Conservation (phyloP, 192 early-diverging fungal genomes). For the Backusella mclennaniae region DNA sequence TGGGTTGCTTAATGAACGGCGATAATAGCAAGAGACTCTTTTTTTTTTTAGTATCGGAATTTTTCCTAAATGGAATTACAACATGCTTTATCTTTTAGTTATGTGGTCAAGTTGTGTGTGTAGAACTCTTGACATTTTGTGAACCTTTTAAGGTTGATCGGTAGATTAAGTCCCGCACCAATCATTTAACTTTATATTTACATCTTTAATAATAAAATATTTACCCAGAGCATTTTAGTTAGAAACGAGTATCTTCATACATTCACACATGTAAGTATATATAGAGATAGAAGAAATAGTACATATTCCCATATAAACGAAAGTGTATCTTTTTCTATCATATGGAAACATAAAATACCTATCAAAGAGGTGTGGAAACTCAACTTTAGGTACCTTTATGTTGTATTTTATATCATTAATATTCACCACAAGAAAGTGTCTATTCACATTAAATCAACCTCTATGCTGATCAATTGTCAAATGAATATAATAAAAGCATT, state of each 20-base stretch:
- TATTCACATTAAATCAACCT: background rate
- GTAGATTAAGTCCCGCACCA: background rate
- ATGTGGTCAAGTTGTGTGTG: background rate
- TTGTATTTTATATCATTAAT: background rate
- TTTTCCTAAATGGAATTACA: background rate
- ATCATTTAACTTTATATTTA: background rate
- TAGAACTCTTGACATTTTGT: conserved; percentile 1
- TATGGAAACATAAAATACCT: background rate
- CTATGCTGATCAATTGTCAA: background rate
- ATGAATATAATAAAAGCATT: background rate
- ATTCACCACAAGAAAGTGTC: background rate
- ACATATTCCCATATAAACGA: background rate
- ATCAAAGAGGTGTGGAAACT: background rate
- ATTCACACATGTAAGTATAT: background rate
- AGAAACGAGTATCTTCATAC: background rate
- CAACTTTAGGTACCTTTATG: background rate
- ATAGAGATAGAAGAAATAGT: background rate
- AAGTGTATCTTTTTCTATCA: background rate
- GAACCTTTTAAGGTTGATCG: conserved; percentile 1
- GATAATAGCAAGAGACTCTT: background rate
- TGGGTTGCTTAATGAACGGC: background rate
- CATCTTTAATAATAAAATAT: background rate
- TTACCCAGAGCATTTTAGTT: background rate
- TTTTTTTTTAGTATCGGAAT: background rate
- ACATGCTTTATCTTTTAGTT: background rate